Percentiles rank a stretch among this genome's conserved stretches.
Conservation (phyloP, 139 green algal genomes). For the Coelastrella sp. region DNA sequence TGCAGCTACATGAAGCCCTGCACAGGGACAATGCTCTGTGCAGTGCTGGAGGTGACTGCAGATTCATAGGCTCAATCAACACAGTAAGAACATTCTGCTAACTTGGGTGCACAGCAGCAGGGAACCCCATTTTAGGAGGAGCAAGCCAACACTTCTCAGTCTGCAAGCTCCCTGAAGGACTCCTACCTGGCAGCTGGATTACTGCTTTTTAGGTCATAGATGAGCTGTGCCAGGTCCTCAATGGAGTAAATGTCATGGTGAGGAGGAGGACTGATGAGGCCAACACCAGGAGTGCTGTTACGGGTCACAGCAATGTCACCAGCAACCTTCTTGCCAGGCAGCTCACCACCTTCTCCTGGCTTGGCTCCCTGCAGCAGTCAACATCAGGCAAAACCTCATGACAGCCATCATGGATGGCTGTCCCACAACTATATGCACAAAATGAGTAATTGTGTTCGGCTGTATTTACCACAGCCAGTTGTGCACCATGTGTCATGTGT, state of each 20-base stretch:
- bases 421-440: not conserved
- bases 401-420: not conserved
- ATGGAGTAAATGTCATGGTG: conserved; percentile 99
- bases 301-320: conserved; percentile 91
- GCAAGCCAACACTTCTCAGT: too few species aligned
- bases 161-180: not conserved
- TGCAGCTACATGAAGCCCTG: too few species aligned
- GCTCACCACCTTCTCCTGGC: conserved; percentile 92
- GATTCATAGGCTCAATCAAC: too few species aligned
- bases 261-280: conserved; percentile 97
- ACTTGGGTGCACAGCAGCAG: too few species aligned
- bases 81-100: too few species aligned
- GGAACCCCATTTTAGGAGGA: too few species aligned
- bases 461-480: too few species aligned
- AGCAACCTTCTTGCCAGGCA: conserved; percentile 91
- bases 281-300: conserved; percentile 90
- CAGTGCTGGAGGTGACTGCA: too few species aligned
- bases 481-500: too few species aligned
- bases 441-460: too few species aligned
- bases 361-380: conserved; percentile 64
- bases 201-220: conserved; percentile 94
- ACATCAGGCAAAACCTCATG: not conserved
- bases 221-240: conserved; percentile 99
- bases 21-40: too few species aligned
- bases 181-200: conserved; percentile 71